Percentiles rank a stretch among this genome's conserved stretches.
phyloP scores from a whole-genome alignment of 768 basidiomycete genomes.

The Phallus indusiatus region DNA sequence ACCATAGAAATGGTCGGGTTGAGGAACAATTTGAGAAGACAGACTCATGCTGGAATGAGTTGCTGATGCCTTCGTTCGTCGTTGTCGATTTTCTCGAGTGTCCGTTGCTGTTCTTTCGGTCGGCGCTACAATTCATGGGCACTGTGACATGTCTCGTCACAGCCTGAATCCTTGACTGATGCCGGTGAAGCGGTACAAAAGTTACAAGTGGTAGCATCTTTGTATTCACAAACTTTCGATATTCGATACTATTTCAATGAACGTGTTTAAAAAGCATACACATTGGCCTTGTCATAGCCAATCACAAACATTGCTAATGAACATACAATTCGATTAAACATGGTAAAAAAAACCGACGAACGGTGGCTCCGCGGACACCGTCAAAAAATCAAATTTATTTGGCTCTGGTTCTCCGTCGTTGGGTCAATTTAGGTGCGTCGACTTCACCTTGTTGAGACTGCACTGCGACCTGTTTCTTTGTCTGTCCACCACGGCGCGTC shows the following conservation, averaged over 20 bases:
- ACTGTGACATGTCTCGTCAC: too few species aligned
- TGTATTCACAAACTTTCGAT: too few species aligned
- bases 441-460: background rate
- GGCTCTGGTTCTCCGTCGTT: background rate
- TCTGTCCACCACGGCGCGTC: background rate
- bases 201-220: too few species aligned
- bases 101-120: background rate
- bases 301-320: too few species aligned
- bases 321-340: too few species aligned
- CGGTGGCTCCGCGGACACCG: too few species aligned
- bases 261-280: too few species aligned
- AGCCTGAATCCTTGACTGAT: too few species aligned
- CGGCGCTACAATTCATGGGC: background rate
- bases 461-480: background rate
- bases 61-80: background rate
- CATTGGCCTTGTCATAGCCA: too few species aligned
- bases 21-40: slow-evolving; percentile 48
- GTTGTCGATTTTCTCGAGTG: background rate
- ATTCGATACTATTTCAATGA: too few species aligned
- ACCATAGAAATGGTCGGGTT: slow-evolving; percentile 84
- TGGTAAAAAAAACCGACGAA: too few species aligned
- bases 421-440: background rate
- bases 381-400: background rate
- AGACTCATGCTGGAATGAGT: slow-evolving; percentile 10
- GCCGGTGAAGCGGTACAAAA: too few species aligned